Base-by-base conservation (phyloP, 345 rosid genomes). In the Eutrema japonicum region DNA sequence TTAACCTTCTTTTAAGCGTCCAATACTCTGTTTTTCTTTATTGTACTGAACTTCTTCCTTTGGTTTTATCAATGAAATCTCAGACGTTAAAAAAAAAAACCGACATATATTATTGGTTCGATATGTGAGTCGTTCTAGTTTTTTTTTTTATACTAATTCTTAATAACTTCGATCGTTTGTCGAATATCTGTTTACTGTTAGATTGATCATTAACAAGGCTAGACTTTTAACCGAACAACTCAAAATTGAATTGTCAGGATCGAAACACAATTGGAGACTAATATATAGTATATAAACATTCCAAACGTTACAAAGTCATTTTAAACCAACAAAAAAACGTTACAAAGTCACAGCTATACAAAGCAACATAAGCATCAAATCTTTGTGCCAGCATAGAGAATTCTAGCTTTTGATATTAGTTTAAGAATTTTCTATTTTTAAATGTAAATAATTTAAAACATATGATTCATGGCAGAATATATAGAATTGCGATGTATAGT, bases 351-450 rank as follows among this genome's bases (percentile, higher is more conserved):
- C 26, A 22, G 26, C 26, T 22, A 22, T 22, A 66, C 22, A 74
- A 66, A 74, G 47, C 60, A 59, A 50, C 72, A 57, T 40, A 67
- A 74, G 54, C 41, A 67, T 59, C 78, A 68, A 68, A 60, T 75
- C 64, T 66, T 42, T 60, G 64, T 68, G 69, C 68, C 74, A 75
- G 78, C 78, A 52, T 60, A 51, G 41, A 35, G 64, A 52, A 68
- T 68, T 68, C 3, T 60, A 67, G 42, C 57, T 52, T 60, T 75
- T 58, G 46, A 16, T 59, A 30, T 14, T 60, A 67, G 48, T 51
- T 38, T 38, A 73, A n/a, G 16, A 33, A 38, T 60, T n/a, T 52
- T 4, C 7, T 37, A 13, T 1, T 18, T 67, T 40, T 10, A 18
- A 41, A 13, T 48, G 37, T 53, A 59, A 74, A 13, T 49, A 59